A percentile compares a stretch with the other conserved stretches of the same genome.
Conservation (phyloP, 768 basidiomycete species). For the Phaeotremella fagi region DNA sequence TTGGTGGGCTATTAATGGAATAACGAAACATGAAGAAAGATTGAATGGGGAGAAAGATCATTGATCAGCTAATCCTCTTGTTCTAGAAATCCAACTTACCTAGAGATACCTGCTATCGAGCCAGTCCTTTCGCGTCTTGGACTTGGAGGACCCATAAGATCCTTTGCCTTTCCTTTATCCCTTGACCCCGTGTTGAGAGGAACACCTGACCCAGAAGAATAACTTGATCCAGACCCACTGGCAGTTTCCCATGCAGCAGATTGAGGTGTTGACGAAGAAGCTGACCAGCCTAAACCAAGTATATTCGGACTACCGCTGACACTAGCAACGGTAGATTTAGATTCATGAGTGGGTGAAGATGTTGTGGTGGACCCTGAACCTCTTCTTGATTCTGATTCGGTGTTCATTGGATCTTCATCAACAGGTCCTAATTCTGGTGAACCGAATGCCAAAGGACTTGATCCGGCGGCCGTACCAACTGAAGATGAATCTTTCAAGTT, state of each 20-base stretch:
- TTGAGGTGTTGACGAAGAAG: not conserved
- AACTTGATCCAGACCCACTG: slow-evolving; percentile 17
- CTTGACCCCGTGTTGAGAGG: slow-evolving; percentile 7
- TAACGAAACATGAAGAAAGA: not conserved
- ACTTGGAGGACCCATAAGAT: slow-evolving; percentile 26
- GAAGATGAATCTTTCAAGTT: not conserved
- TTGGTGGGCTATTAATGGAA: slow-evolving; percentile 20
- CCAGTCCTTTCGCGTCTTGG: slow-evolving; percentile 27
- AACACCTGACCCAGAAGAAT: slow-evolving; percentile 10
- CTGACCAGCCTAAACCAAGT: slow-evolving; percentile 27
- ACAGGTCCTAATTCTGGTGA: slow-evolving; percentile 26
- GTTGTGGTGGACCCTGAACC: not conserved
- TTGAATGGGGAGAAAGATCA: not conserved
- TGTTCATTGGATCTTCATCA: slow-evolving; percentile 1
- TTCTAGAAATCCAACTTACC: slow-evolving; percentile 16
- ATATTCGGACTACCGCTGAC: slow-evolving; percentile 9
- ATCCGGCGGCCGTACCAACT: slow-evolving; percentile 2
- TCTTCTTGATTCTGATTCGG: not conserved
- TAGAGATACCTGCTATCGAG: slow-evolving; percentile 10
- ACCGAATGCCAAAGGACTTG: slow-evolving; percentile 29
- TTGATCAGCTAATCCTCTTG: not conserved
- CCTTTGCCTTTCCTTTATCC: slow-evolving; percentile 37
- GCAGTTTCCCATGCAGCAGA: slow-evolving; percentile 21
- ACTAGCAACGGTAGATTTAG: not conserved
- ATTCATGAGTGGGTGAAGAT: not conserved